Conservation (phyloP, 108 stramenopile species). For the Cyclostephanos tholiformis region DNA sequence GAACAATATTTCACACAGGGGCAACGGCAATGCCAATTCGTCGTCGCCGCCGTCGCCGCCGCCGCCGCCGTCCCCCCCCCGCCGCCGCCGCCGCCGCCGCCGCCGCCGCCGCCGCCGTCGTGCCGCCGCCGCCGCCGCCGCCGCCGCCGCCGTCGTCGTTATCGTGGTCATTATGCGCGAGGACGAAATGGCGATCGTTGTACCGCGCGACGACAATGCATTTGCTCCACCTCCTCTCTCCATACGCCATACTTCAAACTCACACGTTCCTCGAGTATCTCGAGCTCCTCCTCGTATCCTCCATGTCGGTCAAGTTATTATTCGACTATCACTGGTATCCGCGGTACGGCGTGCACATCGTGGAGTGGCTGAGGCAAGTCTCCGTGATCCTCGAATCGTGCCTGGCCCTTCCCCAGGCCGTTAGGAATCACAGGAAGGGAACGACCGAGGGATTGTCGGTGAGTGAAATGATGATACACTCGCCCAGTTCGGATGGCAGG, state of each 20-base stretch:
- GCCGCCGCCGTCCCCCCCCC: no score
- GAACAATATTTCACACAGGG: neutral
- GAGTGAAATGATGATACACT: neutral
- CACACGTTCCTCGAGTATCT: slow-evolving; percentile 45
- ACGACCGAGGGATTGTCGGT: slow-evolving; percentile 44
- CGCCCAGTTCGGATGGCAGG: neutral
- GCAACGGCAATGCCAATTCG: neutral
- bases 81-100: no score
- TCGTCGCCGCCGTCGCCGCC: no score
- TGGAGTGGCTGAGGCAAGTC: slow-evolving; percentile 31
- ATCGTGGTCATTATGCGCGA: slow-evolving; percentile 1
- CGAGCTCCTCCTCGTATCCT: slow-evolving; percentile 39
- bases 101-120: no score
- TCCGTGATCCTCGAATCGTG: slow-evolving; percentile 47
- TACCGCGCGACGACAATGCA: slow-evolving; percentile 14
- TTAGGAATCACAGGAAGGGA: slow-evolving; percentile 33
- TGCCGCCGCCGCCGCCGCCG: no score
- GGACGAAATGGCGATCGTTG: slow-evolving; percentile 4
- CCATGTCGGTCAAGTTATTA: slow-evolving; percentile 29
- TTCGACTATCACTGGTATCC: slow-evolving; percentile 54
- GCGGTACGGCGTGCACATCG: slow-evolving; percentile 33
- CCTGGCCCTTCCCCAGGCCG: slow-evolving; percentile 48
- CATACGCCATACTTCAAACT: slow-evolving; percentile 31
- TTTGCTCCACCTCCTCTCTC: slow-evolving; percentile 40
- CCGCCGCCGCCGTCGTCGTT: no score